Percentiles rank a stretch among this genome's conserved stretches.
phyloP scores from a whole-genome alignment of 352 stramenopile species.

The Peronospora farinosa region DNA sequence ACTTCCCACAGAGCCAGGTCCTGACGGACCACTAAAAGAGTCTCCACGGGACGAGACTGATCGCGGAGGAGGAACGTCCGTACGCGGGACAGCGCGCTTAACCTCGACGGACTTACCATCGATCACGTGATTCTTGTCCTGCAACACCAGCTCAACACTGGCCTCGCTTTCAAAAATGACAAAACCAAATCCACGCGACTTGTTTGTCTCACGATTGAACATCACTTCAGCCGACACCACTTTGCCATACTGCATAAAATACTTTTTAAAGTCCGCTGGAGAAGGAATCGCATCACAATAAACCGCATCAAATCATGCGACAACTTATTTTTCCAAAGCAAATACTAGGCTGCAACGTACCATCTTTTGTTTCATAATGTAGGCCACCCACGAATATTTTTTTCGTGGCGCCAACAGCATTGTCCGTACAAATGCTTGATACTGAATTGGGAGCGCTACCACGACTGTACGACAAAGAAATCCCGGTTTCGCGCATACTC shows the following conservation, averaged over 20 bases:
- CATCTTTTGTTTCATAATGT: constrained; percentile 91
- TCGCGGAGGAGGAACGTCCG: constrained; percentile 65
- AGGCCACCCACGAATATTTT: constrained; percentile 91
- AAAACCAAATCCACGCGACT: constrained; percentile 90
- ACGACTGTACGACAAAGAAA: constrained; percentile 39
- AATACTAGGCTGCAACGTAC: constrained; percentile 30
- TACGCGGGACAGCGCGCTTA: constrained; percentile 79
- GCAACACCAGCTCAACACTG: constrained; percentile 82
- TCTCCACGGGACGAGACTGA: constrained; percentile 66
- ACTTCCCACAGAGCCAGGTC: constrained; percentile 63
- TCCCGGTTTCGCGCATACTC: constrained; percentile 63
- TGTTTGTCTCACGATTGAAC: constrained; percentile 94
- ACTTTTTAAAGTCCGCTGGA: constrained; percentile 86
- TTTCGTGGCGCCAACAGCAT: constrained; percentile 71
- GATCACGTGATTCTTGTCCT: constrained; percentile 87
- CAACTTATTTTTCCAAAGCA: not conserved
- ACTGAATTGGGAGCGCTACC: constrained; percentile 45
- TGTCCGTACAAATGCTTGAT: constrained; percentile 48
- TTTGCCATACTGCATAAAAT: constrained; percentile 90
- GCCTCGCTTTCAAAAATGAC: constrained; percentile 89
- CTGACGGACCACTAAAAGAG: constrained; percentile 75
- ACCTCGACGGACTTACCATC: constrained; percentile 89
- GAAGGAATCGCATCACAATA: constrained; percentile 1
- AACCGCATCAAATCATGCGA: constrained; percentile 1
- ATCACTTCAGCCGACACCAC: constrained; percentile 92